Percentiles rank a stretch among this genome's conserved stretches.
Evolutionary conservation across 176 grass and related monocot genomes (phyloP).

Genomic region (Metroxylon sagu): DNA sequence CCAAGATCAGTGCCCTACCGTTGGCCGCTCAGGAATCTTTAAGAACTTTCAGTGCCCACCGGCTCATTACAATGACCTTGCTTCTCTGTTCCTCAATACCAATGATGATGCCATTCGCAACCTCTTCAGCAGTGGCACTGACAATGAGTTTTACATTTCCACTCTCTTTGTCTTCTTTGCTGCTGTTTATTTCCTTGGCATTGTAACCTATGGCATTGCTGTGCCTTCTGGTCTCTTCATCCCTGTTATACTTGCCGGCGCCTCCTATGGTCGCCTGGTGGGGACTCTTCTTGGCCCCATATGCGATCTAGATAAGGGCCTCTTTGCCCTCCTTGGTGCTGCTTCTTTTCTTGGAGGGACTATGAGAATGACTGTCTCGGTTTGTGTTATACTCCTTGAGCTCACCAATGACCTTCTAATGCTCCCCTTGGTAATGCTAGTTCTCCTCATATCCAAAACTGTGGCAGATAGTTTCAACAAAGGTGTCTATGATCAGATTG

Average conservation of each 20-base stretch:
- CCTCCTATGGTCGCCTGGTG: slow-evolving; percentile 34
- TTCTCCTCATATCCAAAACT: slow-evolving; percentile 55
- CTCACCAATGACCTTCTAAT: slow-evolving; percentile 55
- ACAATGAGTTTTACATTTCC: slow-evolving; percentile 35
- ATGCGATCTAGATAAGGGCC: slow-evolving; percentile 34
- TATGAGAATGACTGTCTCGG: slow-evolving; percentile 69
- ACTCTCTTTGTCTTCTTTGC: slow-evolving; percentile 38
- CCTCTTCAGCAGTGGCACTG: slow-evolving; percentile 40
- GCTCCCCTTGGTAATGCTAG: slow-evolving; percentile 65
- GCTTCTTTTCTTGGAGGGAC: slow-evolving; percentile 57
- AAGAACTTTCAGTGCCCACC: slow-evolving; percentile 50
- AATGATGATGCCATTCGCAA: slow-evolving; percentile 68
- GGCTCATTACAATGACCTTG: slow-evolving; percentile 53
- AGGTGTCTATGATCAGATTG: slow-evolving; percentile 59
- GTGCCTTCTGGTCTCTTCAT: slow-evolving; percentile 66
- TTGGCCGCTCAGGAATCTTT: slow-evolving; percentile 56
- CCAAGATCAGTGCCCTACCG: slow-evolving; percentile 29
- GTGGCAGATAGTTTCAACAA: slow-evolving; percentile 72
- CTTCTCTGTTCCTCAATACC: slow-evolving; percentile 66
- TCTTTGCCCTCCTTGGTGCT: slow-evolving; percentile 42
- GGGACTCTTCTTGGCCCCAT: slow-evolving; percentile 22
- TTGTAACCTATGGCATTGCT: slow-evolving; percentile 55
- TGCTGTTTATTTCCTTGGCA: slow-evolving; percentile 32
- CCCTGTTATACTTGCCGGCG: slow-evolving; percentile 43
- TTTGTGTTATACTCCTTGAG: slow-evolving; percentile 72